A percentile compares a stretch with the other conserved stretches of the same genome.
Conservation (phyloP, 139 green algal genomes). For the Choricystis sp. region DNA sequence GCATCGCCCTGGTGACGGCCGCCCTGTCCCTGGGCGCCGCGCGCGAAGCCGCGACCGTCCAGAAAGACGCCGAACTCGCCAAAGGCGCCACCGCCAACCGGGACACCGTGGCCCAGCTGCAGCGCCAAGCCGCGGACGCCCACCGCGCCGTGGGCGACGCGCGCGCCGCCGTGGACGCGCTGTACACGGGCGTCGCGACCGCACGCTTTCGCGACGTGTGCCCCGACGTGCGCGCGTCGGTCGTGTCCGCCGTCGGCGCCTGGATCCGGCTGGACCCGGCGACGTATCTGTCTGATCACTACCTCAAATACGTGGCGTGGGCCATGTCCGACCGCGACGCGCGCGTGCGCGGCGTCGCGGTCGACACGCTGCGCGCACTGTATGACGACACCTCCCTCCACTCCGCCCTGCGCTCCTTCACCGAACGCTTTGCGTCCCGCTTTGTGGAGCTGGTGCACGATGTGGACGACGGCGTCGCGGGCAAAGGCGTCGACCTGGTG, state of each 20-base stretch:
- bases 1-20: conserved; percentile 36
- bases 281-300: conserved; percentile 62
- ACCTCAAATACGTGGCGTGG: conserved; percentile 98
- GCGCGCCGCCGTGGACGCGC: conserved; percentile 17
- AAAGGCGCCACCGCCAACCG: conserved; percentile 13
- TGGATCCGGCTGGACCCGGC: conserved; percentile 60
- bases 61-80: conserved; percentile 36
- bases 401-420: conserved; percentile 50
- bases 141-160: conserved; percentile 22
- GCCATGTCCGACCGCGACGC: conserved; percentile 65
- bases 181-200: conserved; percentile 40
- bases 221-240: conserved; percentile 43
- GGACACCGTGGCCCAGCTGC: not conserved
- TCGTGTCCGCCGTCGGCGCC: conserved; percentile 59
- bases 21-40: conserved; percentile 23
- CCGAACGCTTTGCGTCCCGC: conserved; percentile 49
- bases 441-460: conserved; percentile 75
- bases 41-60: conserved; percentile 33
- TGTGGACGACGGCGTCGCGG: conserved; percentile 54
- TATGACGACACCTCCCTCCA: conserved; percentile 40
- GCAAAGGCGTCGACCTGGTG: conserved; percentile 45
- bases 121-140: conserved; percentile 20
- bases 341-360: conserved; percentile 32
- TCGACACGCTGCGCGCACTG: conserved; percentile 34
- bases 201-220: conserved; percentile 52